These are phyloP conservation scores for Fusarium dlaminii DNA, from an alignment of 2,329 filamentous ascomycete genomes.

Conservation along the genomic window DNA sequence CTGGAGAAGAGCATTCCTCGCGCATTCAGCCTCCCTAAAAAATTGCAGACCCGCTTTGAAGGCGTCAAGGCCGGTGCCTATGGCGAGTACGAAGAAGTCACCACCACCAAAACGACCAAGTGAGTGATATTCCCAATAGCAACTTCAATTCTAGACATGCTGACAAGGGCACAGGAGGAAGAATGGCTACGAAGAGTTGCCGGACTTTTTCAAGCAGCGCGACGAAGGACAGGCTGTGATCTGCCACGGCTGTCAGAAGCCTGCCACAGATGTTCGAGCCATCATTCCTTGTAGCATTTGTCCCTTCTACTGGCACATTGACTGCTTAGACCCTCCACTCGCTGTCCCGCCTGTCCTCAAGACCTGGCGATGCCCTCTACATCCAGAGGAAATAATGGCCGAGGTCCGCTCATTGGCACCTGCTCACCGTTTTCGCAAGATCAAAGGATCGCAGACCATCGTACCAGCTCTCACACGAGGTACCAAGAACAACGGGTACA, in stretches of 20 bases:
- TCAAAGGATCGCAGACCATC: conserved; percentile 64
- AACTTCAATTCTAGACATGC: neutral
- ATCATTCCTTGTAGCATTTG: conserved; percentile 91
- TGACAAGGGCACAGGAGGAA: conserved; percentile 55
- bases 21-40: conserved; percentile 76
- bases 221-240: conserved; percentile 82
- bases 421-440: conserved; percentile 69
- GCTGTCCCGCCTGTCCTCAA: conserved; percentile 79
- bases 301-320: conserved; percentile 85
- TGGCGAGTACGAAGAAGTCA: conserved; percentile 81
- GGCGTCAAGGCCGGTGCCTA: conserved; percentile 79
- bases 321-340: conserved; percentile 87
- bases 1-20: conserved; percentile 76
- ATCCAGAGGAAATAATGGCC: conserved; percentile 79
- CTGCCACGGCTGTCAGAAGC: conserved; percentile 78
- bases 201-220: conserved; percentile 74
- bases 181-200: conserved; percentile 66
- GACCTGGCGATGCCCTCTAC: conserved; percentile 89
- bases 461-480: conserved; percentile 68
- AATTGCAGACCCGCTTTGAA: conserved; percentile 80
- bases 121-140: conserved; percentile 55
- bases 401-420: conserved; percentile 67
- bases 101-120: conserved; percentile 68
- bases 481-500: conserved; percentile 74
- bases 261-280: conserved; percentile 67